Evolutionary conservation across 768 basidiomycete genomes (phyloP), one percentile per base, ranked within the genome.

Genomic region (Boletus vermiculosoides): DNA sequence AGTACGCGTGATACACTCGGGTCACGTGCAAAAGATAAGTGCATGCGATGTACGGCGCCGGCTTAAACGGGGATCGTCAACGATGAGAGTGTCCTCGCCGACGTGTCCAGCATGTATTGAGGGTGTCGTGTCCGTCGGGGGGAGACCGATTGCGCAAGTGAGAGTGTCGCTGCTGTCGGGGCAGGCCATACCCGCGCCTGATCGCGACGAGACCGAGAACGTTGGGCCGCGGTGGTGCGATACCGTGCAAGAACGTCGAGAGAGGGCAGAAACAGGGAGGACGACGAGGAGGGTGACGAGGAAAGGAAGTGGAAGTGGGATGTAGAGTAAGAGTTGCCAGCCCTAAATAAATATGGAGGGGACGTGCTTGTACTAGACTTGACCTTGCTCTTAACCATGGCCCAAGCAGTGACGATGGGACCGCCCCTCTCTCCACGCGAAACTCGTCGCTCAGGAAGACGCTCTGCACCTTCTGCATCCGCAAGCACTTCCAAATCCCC

Each of bases 341-440:
- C 71, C 71, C 71, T 72, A 72, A 72, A 72, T 72, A 73, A 72
- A 56, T 63, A 58, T 67, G 61, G 54, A 62, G 55, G 2, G 37
- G 50, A 39, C 8, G 12, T 50, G 37, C 48, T 41, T 36, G 40
- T 47, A 49, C 20, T 53, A 57, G 41, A 41, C 48, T 56, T 51
- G 42, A 49, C 48, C 54, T 58, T 57, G 52, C 51, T 55, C 58
- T 54, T 46, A 40, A 54, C 58, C 60, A 84, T 88, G 88, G 81
- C 86, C 51, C 85, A 86, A 69, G 76, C 82, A 46, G 81, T 81
- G 47, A 72, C 81, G 50, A 90, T 90, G 88, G 88, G 87, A 45
- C 88, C 88, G 15, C 88, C 88, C 7, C 80, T 86, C 48, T 88
- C 88, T 56, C 88, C 87, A 41, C 78, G 86, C 67, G 89, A 90